These are phyloP conservation scores for Cladophialophora psammophila DNA, from an alignment of 2,329 filamentous ascomycete genomes.

Conservation along the genomic window DNA sequence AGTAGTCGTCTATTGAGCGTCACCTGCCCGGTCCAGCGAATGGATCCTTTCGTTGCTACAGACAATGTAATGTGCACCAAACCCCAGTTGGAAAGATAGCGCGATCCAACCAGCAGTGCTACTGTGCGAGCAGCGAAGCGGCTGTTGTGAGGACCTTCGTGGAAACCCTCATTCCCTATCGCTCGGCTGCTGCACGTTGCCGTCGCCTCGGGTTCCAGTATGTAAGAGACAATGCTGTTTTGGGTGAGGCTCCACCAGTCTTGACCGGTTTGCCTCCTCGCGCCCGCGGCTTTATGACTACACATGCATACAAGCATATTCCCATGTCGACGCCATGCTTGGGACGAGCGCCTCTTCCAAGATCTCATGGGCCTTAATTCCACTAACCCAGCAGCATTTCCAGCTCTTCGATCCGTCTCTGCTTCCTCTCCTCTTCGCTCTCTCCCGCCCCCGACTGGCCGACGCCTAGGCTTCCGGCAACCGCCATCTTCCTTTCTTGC, in stretches of 20 bases:
- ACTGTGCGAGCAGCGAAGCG: too few species aligned
- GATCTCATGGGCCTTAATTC: not conserved
- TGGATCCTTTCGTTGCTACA: too few species aligned
- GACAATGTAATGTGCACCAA: not conserved
- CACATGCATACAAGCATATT: not conserved
- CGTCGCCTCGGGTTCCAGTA: not conserved
- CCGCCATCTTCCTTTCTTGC: slow-evolving; percentile 87
- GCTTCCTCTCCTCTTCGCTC: slow-evolving; percentile 88
- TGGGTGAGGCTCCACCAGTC: not conserved
- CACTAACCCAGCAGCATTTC: slow-evolving; percentile 78
- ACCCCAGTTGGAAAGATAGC: not conserved
- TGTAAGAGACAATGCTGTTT: not conserved
- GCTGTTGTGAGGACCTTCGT: not conserved
- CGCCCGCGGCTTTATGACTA: slow-evolving; percentile 7
- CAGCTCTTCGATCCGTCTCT: slow-evolving; percentile 91
- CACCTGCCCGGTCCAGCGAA: too few species aligned
- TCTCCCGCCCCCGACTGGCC: slow-evolving; percentile 85
- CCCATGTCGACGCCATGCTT: not conserved
- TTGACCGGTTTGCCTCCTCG: not conserved
- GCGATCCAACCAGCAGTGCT: not conserved
- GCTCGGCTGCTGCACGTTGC: slow-evolving; percentile 1
- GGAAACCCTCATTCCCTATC: not conserved
- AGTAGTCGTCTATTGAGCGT: too few species aligned
- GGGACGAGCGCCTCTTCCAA: not conserved
- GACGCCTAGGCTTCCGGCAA: slow-evolving; percentile 93